Percentiles rank a stretch among this genome's conserved stretches.
phyloP scores from a whole-genome alignment of 2,329 filamentous ascomycete genomes.

The Chrysoporthe deuterocubensis region DNA sequence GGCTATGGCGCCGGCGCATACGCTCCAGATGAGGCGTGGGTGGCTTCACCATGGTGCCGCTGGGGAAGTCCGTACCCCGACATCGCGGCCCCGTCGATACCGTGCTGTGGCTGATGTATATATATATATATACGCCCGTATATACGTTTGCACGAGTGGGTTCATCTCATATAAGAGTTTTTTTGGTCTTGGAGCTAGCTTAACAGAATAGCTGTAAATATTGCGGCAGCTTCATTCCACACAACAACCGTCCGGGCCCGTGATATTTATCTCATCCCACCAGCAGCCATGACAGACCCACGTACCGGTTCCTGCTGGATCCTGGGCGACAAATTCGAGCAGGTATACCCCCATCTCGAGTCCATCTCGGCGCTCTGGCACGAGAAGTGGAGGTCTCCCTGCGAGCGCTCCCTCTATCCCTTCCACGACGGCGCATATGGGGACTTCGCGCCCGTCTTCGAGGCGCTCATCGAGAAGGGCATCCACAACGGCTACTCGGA shows the following conservation, averaged over 20 bases:
- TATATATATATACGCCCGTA: not conserved
- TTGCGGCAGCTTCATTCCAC: not conserved
- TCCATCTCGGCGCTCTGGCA: constrained; percentile 67
- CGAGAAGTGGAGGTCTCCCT: constrained; percentile 73
- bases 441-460: constrained; percentile 73
- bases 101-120: not conserved
- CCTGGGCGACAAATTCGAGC: constrained; percentile 16
- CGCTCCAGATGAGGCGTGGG: not conserved
- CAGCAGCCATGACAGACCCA: constrained; percentile 7
- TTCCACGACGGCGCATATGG: constrained; percentile 73
- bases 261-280: not conserved
- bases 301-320: constrained; percentile 13
- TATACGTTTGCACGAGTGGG: not conserved
- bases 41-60: not conserved
- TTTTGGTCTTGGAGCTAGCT: too few relatives aligned
- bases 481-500: constrained; percentile 69
- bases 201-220: not conserved
- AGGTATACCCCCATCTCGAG: constrained; percentile 11
- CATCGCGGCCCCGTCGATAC: not conserved
- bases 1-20: too few relatives aligned
- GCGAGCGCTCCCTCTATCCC: constrained; percentile 56
- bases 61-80: constrained; percentile 3
- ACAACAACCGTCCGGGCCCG: not conserved
- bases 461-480: constrained; percentile 59
- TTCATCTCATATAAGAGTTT: not conserved